These are phyloP conservation scores for Porphyrellus cyaneotinctus DNA, from an alignment of 768 basidiomycete genomes.

Conservation along the genomic window DNA sequence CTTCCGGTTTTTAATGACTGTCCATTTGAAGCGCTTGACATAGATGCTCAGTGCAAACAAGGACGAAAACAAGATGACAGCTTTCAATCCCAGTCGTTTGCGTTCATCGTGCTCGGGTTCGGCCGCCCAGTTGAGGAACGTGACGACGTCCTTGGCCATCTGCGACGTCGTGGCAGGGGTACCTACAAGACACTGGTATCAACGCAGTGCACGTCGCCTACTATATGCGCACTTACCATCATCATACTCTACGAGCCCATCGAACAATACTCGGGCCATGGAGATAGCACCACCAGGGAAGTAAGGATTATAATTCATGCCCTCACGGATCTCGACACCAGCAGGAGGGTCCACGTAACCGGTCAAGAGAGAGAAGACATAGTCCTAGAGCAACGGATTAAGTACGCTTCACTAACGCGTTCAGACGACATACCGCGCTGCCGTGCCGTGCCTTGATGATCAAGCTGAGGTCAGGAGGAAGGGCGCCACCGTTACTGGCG, in stretches of 20 bases:
- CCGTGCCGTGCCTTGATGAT: conserved; percentile 99
- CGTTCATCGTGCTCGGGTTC: conserved; percentile 98
- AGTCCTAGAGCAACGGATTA: conserved; percentile 58
- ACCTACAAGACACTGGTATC: conserved; percentile 41
- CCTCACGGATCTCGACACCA: conserved; percentile 90
- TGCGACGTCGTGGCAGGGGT: conserved; percentile 96
- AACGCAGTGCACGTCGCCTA: background rate
- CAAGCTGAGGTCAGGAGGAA: conserved; percentile 95
- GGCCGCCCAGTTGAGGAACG: conserved; percentile 94
- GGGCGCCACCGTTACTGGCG: conserved; percentile 88
- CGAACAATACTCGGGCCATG: conserved; percentile 96
- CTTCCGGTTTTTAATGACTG: conserved; percentile 88
- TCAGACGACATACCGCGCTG: conserved; percentile 65
- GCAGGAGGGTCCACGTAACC: conserved; percentile 97
- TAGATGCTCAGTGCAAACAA: conserved; percentile 79
- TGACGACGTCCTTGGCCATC: conserved; percentile 98
- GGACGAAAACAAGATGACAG: conserved; percentile 87
- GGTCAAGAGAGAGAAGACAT: conserved; percentile 93
- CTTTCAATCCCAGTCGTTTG: conserved; percentile 96
- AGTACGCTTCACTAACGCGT: background rate
- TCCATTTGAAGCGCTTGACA: conserved; percentile 96
- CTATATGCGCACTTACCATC: conserved; percentile 57
- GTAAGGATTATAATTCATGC: conserved; percentile 98
- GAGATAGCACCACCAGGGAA: conserved; percentile 99
- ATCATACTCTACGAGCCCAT: conserved; percentile 93